These are phyloP conservation scores for Boletellus sp. DNA, from an alignment of 768 basidiomycete genomes.

Conservation along the genomic window DNA sequence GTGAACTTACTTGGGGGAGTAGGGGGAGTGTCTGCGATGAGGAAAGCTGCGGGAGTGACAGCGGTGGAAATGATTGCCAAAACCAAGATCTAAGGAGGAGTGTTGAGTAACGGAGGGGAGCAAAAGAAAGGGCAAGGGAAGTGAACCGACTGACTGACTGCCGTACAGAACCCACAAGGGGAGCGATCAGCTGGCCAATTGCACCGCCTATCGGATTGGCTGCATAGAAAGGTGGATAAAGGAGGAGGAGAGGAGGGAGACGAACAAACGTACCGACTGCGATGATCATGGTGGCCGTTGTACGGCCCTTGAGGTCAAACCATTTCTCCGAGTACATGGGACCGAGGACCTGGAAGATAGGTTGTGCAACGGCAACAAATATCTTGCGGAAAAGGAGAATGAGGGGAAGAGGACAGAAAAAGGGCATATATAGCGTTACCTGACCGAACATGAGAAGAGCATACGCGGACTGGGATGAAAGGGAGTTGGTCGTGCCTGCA, in stretches of 20 bases:
- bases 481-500: slow-evolving; percentile 56
- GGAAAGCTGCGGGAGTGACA: slow-evolving; percentile 51
- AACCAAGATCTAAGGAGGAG: slow-evolving; percentile 51
- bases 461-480: slow-evolving; percentile 54
- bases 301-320: slow-evolving; percentile 74
- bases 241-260: background rate
- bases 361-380: slow-evolving; percentile 61
- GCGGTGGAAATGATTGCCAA: slow-evolving; percentile 70
- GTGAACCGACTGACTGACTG: slow-evolving; percentile 49
- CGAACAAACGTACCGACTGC: slow-evolving; percentile 37
- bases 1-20: slow-evolving; percentile 66
- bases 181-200: slow-evolving; percentile 69
- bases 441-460: slow-evolving; percentile 69
- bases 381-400: slow-evolving; percentile 36
- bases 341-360: slow-evolving; percentile 72
- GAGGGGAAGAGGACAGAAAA: background rate
- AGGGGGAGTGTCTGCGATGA: slow-evolving; percentile 62
- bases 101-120: background rate
- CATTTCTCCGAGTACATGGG: slow-evolving; percentile 81
- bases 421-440: slow-evolving; percentile 33
- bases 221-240: slow-evolving; percentile 19
- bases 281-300: slow-evolving; percentile 70
- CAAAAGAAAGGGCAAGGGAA: too few relatives aligned
- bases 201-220: slow-evolving; percentile 76
- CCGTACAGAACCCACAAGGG: slow-evolving; percentile 49